Conservation (phyloP, 257 asterid genomes). For the Asclepias syriaca region DNA sequence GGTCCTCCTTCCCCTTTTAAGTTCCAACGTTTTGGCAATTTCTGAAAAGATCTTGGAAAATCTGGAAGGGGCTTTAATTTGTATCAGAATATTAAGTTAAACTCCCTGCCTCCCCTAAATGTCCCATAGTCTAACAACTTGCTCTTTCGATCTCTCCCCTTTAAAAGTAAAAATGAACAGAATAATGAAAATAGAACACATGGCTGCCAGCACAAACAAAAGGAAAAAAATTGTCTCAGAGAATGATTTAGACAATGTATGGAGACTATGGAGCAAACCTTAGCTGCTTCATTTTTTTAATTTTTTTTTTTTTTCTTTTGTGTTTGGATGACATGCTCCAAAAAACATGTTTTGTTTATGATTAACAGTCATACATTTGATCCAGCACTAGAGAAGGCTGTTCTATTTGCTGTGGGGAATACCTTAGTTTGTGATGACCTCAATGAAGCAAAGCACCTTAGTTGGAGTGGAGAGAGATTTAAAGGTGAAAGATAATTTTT, state of each 20-base stretch:
- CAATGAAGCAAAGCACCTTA: slow-evolving; percentile 85
- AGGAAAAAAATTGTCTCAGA: background rate
- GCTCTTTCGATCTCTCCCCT: background rate
- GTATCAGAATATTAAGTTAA: background rate
- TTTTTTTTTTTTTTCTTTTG: too few species aligned
- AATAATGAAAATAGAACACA: background rate
- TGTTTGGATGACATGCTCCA: slow-evolving; percentile 9
- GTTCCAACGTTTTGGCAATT: background rate
- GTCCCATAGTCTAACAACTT: background rate
- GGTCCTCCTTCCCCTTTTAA: background rate
- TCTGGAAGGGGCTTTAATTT: background rate
- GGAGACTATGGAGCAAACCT: background rate
- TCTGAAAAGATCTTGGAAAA: background rate
- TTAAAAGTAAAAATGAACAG: background rate
- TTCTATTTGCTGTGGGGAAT: slow-evolving; percentile 90
- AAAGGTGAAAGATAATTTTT: slow-evolving; percentile 50
- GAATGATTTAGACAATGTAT: background rate
- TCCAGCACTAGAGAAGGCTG: slow-evolving; percentile 75
- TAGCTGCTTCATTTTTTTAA: background rate
- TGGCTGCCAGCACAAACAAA: background rate
- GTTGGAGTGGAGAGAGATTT: slow-evolving; percentile 88
- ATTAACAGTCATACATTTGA: slow-evolving; percentile 72
- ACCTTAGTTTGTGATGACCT: slow-evolving; percentile 95
- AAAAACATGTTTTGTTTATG: slow-evolving; percentile 20
- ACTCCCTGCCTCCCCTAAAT: background rate